phyloP scores from a whole-genome alignment of 495 filamentous ascomycete genomes.

The Aspergillus indologenus region DNA sequence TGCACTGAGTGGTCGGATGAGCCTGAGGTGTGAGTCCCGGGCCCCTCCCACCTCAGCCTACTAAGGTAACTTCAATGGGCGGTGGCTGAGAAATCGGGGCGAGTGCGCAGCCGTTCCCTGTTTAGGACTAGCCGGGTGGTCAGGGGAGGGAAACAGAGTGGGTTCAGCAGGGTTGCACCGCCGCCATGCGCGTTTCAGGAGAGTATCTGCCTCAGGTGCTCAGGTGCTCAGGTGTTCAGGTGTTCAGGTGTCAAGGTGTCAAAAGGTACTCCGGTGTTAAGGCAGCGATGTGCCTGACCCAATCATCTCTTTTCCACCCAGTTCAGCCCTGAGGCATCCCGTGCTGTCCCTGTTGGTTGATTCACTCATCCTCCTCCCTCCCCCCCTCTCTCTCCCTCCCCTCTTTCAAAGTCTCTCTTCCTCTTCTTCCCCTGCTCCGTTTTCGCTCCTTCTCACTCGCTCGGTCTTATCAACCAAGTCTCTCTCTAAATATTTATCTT shows the following conservation, averaged over 20 bases:
- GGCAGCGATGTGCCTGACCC: constrained; percentile 18
- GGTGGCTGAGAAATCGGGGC: constrained; percentile 12
- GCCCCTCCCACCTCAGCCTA: too few species aligned
- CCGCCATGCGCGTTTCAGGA: constrained; percentile 7
- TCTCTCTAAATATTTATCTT: neutral
- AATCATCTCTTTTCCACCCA: constrained; percentile 16
- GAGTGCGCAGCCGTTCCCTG: neutral
- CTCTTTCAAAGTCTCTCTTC: too few species aligned
- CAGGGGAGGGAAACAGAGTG: too few species aligned
- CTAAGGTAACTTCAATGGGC: too few species aligned
- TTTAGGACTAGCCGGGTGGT: neutral
- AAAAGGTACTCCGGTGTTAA: too few species aligned
- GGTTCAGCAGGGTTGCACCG: too few species aligned
- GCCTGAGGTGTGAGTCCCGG: neutral
- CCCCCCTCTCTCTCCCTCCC: neutral
- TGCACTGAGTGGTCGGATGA: neutral
- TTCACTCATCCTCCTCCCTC: constrained; percentile 4
- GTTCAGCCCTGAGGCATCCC: neutral
- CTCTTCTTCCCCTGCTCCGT: too few species aligned
- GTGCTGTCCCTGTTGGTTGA: constrained; percentile 2
- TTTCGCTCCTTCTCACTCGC: neutral
- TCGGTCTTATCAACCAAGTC: constrained; percentile 3
- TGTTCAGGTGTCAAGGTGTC: too few species aligned
- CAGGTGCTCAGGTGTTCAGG: neutral
- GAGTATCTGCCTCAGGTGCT: constrained; percentile 8